Base-by-base conservation (phyloP, 805 yeast species). In the Tanozyma kutaoensis region DNA sequence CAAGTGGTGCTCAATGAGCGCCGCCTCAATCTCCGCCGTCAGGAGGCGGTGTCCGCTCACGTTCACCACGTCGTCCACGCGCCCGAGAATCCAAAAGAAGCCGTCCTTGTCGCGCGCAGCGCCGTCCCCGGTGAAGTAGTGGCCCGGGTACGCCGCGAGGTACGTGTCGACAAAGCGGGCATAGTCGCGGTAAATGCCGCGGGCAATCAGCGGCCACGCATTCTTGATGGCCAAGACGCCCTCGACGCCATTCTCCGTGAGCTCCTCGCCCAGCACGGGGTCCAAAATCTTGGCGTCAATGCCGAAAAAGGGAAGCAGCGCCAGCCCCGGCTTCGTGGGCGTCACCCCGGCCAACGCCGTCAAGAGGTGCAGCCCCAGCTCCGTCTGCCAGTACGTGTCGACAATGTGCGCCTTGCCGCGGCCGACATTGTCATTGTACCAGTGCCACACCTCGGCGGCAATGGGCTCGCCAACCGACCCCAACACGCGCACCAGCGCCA, bases 321-420 rank as follows among this genome's bases (percentile, higher is more conserved):
- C 91, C 24, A 84, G 72, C 31, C 93, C 93, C 10, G 93, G 86
- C 51, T 80, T 80, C 48, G 76, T 75, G 41, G 88, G 84, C 14
- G 81, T 72, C 22, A 76, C 66, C 36, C 70, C 70, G 26, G 91
- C 84, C 33, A 80, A 49, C 33, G 88, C 85, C 22, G 85, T 68
- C 33, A 80, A 69, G 46, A 80, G 58, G 47, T 79, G 91, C 25
- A 86, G 72, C 24, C 91, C 91, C 11, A 82, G 71, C 54, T 80
- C 93, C 3, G 93, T 80, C 61, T 78, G 86, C 93, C 93, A 80
- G 62, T 78, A 79, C 20, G 93, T 80, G 54, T 80, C 93, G 43
- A 76, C 63, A 35, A 80, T 70, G 48, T 78, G 76, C 42, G 79
- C 69, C 49, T 75, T 59, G 28, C 70, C 67, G 46, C 70, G 68